Evolutionary conservation across 352 stramenopile genomes (phyloP), one percentile per base, ranked within the genome.

Genomic region (Aphanomyces stellatus): DNA sequence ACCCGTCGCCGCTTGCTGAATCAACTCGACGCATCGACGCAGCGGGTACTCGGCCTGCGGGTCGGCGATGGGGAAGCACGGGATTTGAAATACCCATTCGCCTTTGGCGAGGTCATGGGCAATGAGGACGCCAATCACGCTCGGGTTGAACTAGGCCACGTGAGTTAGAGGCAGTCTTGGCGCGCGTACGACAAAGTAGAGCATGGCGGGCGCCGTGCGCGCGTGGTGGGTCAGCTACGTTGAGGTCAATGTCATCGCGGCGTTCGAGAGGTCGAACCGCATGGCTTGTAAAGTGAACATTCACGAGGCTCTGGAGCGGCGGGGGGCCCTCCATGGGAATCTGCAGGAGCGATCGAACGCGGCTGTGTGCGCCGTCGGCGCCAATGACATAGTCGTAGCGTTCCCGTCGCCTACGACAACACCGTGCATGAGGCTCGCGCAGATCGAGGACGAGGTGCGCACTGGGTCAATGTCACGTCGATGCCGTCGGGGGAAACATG

Each of bases 61-160:
- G n/a, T 24, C 34, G n/a, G 90, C 80, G 0, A 91, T 86, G 43
- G 90, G 90, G 67, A 98, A 98, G 63, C 91, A 96, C 4, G 92
- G 92, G 62, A 97, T 88, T 72, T 97, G 92, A 67, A 96, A 92
- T 28, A 97, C 88, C 82, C 85, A 98, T 69, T 97, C 89, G 51
- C 88, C 90, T 48, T 74, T 69, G 30, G 77, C 77, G 4, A 96
- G 77, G 72, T 97, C 87, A 74, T 98, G 92, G n/a, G 90, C 90
- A 51, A 98, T 96, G 15, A 97, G 73, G 22, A 98, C 87, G n/a
- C 82, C 88, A 30, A 97, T 88, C 17, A 93, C 82, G 6, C 96
- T 65, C 48, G 85, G 75, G 51, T 90, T 90, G 41, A 95, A 91
- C 82, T 90, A 62, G 11, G 25, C 0, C 13, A 22, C 1, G 34